Evolutionary conservation across 495 filamentous ascomycete genomes (phyloP), one percentile per base, ranked within the genome.

Genomic region (Talaromyces proteolyticus): DNA sequence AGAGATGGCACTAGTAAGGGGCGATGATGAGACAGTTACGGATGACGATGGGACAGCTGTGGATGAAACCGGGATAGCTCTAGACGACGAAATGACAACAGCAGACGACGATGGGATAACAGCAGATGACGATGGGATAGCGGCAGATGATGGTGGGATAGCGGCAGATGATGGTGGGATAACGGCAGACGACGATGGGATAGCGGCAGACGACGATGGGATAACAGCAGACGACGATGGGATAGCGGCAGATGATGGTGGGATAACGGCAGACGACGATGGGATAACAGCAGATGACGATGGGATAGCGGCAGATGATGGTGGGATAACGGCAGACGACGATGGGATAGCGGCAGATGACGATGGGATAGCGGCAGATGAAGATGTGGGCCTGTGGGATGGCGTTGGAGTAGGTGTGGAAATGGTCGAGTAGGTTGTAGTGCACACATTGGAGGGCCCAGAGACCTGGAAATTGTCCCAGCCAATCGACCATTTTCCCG

Each of bases 151-250:
- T 17, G 44, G 37, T 1, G 42, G 11, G 4, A 10, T 20, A n/a
- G 7, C 23, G 7, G 41, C 23, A 39, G 21, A 20, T 36, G 29
- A 45, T 8, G 52, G 23, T 10, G 41, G 29, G 39, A 34, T 22
- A 18, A 44, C 47, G 8, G 18, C 44, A 17, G 52, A 17, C n/a
- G 47, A 49, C 37, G 47, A 50, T 38, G 47, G 39, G 26, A 43
- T 37, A 42, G 22, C 17, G 42, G 37, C 44, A 43, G 20, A 44
- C 36, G 17, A 46, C 42, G 14, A 19, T 8, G 19, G 19, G 25
- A 16, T 44, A 44, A 7, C 29, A 16, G 22, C 24, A 19, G 44
- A 47, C 19, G 16, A 25, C 6, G 16, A 12, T 19, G 3, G 7
- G 18, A 36, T 25, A 37, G 44, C 44, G 6, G n/a, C 20, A 1